These are phyloP conservation scores for Rhynchosporium secalis DNA, from an alignment of 2,329 filamentous ascomycete species.

Conservation along the genomic window DNA sequence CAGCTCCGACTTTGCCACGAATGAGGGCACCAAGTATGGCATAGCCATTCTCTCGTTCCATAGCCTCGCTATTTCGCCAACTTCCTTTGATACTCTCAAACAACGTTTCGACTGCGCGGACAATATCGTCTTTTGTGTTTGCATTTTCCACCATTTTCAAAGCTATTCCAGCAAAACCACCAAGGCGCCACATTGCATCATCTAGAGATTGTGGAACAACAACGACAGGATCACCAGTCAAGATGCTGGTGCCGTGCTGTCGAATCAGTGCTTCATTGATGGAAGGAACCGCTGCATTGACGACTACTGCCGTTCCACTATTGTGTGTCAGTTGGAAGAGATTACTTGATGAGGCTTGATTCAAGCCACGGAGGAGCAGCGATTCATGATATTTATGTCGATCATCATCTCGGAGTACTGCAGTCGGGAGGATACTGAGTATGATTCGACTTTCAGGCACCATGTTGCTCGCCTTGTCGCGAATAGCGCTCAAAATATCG, in stretches of 20 bases:
- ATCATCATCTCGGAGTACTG: conserved; percentile 79
- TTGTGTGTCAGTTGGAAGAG: conserved; percentile 69
- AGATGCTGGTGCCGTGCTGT: conserved; percentile 75
- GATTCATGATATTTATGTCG: conserved; percentile 70
- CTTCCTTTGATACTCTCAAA: conserved; percentile 85
- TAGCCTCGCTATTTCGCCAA: conserved; percentile 97
- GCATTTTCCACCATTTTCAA: conserved; percentile 83
- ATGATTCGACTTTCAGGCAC: conserved; percentile 80
- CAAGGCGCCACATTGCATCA: conserved; percentile 87
- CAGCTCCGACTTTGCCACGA: conserved; percentile 72
- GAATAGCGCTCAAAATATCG: conserved; percentile 86
- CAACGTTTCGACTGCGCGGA: conserved; percentile 78
- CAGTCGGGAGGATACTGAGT: conserved; percentile 78
- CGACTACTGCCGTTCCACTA: conserved; percentile 74
- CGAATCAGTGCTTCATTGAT: conserved; percentile 87
- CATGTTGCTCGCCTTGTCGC: conserved; percentile 78
- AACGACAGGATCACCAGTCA: conserved; percentile 82
- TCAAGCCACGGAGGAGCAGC: conserved; percentile 74
- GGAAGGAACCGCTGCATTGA: conserved; percentile 85
- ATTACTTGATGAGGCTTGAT: conserved; percentile 66
- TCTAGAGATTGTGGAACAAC: conserved; percentile 82
- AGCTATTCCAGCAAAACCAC: conserved; percentile 84
- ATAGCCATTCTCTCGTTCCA: conserved; percentile 95
- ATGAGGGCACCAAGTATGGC: conserved; percentile 82
- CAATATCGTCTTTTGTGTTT: conserved; percentile 65